These are phyloP conservation scores for Russula virescens DNA, from an alignment of 768 basidiomycete genomes.

Conservation along the genomic window DNA sequence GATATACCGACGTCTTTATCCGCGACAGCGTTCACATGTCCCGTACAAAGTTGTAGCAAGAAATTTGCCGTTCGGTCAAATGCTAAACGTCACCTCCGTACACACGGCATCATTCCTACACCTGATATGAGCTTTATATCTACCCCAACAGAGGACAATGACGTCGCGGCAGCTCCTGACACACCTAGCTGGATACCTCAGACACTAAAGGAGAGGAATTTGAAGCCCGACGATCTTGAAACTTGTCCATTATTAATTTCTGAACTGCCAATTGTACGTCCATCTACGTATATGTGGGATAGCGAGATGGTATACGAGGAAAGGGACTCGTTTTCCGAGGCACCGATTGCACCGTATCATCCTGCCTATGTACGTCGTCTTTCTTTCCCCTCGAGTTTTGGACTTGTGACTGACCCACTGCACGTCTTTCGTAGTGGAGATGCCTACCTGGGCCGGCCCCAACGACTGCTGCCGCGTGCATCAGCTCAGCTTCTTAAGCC, in stretches of 20 bases:
- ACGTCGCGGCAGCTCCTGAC: conserved; percentile 29
- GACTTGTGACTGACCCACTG: neutral
- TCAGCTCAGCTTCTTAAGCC: conserved; percentile 5
- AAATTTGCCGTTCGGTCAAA: conserved; percentile 77
- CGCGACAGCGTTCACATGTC: conserved; percentile 41
- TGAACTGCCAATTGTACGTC: conserved; percentile 34
- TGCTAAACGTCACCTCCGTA: conserved; percentile 72
- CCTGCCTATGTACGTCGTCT: conserved; percentile 30
- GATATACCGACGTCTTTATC: neutral
- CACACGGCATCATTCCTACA: conserved; percentile 54
- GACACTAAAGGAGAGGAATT: conserved; percentile 30
- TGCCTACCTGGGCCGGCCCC: conserved; percentile 35
- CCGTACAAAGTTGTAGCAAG: conserved; percentile 54
- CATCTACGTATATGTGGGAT: conserved; percentile 31
- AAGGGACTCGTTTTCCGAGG: conserved; percentile 29
- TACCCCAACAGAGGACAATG: conserved; percentile 34
- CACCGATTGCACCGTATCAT: conserved; percentile 33
- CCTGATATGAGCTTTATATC: conserved; percentile 44
- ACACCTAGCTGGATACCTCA: conserved; percentile 37
- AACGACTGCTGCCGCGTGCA: conserved; percentile 16
- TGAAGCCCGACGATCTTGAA: conserved; percentile 28
- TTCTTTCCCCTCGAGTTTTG: neutral
- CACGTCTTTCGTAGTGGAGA: conserved; percentile 30
- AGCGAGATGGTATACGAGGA: conserved; percentile 33
- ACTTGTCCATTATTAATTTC: conserved; percentile 34